Conservation (phyloP, 495 filamentous ascomycete species). For the Cryomyces minteri region DNA sequence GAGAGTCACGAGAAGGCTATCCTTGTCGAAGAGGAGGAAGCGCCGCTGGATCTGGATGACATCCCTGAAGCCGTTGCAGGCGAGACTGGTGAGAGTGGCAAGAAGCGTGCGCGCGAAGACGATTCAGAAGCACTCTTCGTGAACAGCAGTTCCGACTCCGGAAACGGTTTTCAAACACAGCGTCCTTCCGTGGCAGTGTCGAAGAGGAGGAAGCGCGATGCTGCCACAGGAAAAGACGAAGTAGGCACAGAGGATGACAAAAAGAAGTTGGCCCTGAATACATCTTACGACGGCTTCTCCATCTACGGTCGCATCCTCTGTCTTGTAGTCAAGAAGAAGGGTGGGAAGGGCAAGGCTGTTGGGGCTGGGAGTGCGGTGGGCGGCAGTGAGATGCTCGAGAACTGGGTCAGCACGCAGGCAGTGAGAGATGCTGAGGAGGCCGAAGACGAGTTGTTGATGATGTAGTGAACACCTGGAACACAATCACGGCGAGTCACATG, state of each 20-base stretch:
- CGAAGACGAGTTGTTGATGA: too few relatives aligned
- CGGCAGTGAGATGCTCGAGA: slow-evolving; percentile 67
- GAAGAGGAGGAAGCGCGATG: slow-evolving; percentile 4
- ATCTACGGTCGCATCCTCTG: slow-evolving; percentile 88
- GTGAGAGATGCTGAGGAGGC: slow-evolving; percentile 8
- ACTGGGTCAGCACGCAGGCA: slow-evolving; percentile 54
- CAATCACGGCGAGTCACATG: too few relatives aligned
- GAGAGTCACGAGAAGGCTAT: slow-evolving; percentile 26
- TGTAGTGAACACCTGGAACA: too few relatives aligned
- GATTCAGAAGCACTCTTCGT: slow-evolving; percentile 11
- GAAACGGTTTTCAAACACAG: not conserved
- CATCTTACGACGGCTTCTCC: slow-evolving; percentile 83
- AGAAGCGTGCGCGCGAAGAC: not conserved
- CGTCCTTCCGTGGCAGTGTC: not conserved
- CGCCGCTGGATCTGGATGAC: slow-evolving; percentile 9
- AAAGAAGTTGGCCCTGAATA: slow-evolving; percentile 72
- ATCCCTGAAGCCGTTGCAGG: slow-evolving; percentile 12
- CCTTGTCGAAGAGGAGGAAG: slow-evolving; percentile 22
- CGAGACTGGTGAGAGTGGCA: slow-evolving; percentile 1
- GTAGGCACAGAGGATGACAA: slow-evolving; percentile 34
- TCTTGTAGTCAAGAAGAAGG: slow-evolving; percentile 65
- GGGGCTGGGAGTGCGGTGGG: slow-evolving; percentile 25
- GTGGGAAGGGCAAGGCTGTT: slow-evolving; percentile 15
- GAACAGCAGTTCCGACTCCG: slow-evolving; percentile 2
- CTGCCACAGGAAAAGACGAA: not conserved